Percentiles rank a stretch among this genome's conserved stretches.
Evolutionary conservation across 2,329 filamentous ascomycete genomes (phyloP).

Genomic region (Aspergillus fischeri): DNA sequence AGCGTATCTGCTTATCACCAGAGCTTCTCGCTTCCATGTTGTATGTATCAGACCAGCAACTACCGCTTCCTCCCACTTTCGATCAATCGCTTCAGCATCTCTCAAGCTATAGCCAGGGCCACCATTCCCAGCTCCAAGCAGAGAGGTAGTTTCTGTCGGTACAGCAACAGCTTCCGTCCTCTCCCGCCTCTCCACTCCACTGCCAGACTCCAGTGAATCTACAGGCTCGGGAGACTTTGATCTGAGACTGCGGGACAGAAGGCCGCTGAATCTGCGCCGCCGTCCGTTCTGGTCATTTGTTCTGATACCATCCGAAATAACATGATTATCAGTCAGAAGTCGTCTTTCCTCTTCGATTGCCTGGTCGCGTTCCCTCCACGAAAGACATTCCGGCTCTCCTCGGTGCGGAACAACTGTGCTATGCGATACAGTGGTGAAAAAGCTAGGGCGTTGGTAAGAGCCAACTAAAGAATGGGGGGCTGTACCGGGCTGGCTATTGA

Average conservation of each 20-base stretch:
- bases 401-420: constrained; percentile 60
- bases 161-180: constrained; percentile 3
- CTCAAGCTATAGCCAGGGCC: constrained; percentile 45
- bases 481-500: constrained; percentile 33
- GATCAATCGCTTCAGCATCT: constrained; percentile 57
- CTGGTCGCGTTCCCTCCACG: constrained; percentile 51
- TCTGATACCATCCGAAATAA: constrained; percentile 53
- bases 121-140: constrained; percentile 43
- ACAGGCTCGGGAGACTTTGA: constrained; percentile 3
- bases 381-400: constrained; percentile 43
- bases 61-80: constrained; percentile 83
- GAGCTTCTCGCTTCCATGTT: constrained; percentile 85
- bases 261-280: constrained; percentile 23
- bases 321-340: constrained; percentile 56
- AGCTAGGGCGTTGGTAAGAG: constrained; percentile 72
- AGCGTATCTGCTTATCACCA: constrained; percentile 71
- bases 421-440: constrained; percentile 67
- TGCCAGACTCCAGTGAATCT: constrained; percentile 2
- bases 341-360: constrained; percentile 55
- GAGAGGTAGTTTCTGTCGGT: constrained; percentile 46
- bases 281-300: constrained; percentile 8
- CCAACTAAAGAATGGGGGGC: constrained; percentile 52
- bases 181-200: constrained; percentile 7
- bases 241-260: constrained; percentile 10
- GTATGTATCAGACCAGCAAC: constrained; percentile 76